These are phyloP conservation scores for Coemansia sp. DNA, from an alignment of 192 early-diverging fungal species.

Conservation along the genomic window DNA sequence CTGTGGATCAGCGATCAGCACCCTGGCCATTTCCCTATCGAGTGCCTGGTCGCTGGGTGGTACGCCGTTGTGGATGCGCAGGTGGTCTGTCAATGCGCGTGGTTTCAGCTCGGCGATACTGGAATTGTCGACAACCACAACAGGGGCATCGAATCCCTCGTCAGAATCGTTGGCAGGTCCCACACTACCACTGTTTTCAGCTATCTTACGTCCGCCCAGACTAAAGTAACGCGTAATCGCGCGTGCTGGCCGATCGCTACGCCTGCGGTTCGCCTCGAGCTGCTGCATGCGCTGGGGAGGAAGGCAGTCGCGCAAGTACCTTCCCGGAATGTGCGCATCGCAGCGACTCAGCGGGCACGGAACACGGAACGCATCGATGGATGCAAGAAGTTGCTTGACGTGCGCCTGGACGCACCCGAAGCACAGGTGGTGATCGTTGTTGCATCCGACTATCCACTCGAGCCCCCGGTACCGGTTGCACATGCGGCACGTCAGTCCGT, in stretches of 20 bases:
- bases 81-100: not conserved
- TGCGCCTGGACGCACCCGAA: constrained; percentile 50
- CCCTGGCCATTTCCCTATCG: not conserved
- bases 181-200: not conserved
- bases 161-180: constrained; percentile 11
- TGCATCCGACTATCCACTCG: constrained; percentile 42
- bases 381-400: constrained; percentile 23
- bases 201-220: constrained; percentile 4
- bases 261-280: constrained; percentile 25
- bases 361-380: constrained; percentile 12
- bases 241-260: constrained; percentile 5
- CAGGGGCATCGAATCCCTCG: constrained; percentile 40
- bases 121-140: constrained; percentile 10
- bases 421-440: constrained; percentile 29
- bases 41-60: not conserved
- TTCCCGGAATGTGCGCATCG: constrained; percentile 18
- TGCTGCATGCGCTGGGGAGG: constrained; percentile 47
- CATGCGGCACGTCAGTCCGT: constrained; percentile 26
- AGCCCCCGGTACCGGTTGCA: constrained; percentile 32
- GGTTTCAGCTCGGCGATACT: not conserved
- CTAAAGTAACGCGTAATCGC: constrained; percentile 20
- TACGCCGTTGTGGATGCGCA: not conserved
- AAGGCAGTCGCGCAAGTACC: constrained; percentile 36
- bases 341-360: constrained; percentile 24
- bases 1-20: not conserved